These are phyloP conservation scores for Acanthamoeba culbertsoni DNA, from an alignment of 208 protist species.

Conservation along the genomic window DNA sequence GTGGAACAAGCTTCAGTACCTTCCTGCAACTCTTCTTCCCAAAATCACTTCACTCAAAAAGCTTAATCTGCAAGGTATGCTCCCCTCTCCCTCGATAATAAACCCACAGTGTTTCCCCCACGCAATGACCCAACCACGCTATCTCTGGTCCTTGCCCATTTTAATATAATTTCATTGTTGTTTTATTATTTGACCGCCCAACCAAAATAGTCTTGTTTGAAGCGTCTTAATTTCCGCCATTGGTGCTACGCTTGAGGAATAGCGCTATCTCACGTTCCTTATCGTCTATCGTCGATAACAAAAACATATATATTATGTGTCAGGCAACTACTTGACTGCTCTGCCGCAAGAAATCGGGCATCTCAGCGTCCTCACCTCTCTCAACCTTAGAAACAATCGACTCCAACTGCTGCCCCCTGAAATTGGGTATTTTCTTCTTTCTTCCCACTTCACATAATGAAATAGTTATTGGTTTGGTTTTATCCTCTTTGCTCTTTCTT, in stretches of 20 bases:
- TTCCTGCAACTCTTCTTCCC: neutral
- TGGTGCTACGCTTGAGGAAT: no score
- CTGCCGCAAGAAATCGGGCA: slow-evolving; percentile 2
- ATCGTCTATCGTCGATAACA: no score
- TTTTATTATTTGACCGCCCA: no score
- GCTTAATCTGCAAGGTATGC: neutral
- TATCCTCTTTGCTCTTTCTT: neutral
- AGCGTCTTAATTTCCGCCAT: no score
- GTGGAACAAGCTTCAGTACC: slow-evolving; percentile 26
- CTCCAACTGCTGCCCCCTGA: slow-evolving; percentile 22
- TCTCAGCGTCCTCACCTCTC: slow-evolving; percentile 8
- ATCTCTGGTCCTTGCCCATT: no score
- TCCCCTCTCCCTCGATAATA: neutral
- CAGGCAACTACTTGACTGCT: slow-evolving; percentile 8
- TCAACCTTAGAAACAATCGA: slow-evolving; percentile 36
- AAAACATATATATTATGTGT: no score
- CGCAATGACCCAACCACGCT: no score
- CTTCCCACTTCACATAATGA: neutral
- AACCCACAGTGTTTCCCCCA: no score
- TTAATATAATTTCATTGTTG: no score
- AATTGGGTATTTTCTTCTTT: neutral
- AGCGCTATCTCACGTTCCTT: no score
- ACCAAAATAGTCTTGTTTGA: no score
- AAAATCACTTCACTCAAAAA: slow-evolving; percentile 8
- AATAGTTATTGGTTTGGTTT: neutral